A percentile compares a stretch with the other conserved stretches of the same genome.
Evolutionary conservation across 495 filamentous ascomycete genomes (phyloP).

Genomic region (Penicillium lividum): DNA sequence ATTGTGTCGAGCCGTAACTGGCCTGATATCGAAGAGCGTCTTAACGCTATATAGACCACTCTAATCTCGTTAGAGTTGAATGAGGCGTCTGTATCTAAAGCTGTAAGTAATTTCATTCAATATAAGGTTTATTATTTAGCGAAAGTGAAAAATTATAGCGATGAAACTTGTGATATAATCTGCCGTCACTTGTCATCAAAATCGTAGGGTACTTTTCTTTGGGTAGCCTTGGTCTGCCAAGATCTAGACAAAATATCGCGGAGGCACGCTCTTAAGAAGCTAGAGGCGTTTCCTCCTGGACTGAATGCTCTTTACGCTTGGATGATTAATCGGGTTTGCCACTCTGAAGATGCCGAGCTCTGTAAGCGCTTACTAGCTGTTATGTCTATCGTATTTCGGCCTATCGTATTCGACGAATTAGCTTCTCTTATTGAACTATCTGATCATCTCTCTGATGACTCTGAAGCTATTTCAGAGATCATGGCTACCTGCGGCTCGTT

Average conservation of each 20-base stretch:
- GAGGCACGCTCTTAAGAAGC: conserved; percentile 3
- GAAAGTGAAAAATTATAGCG: conserved; percentile 2
- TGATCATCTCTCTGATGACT: too few species aligned
- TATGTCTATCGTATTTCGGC: neutral
- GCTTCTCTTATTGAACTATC: conserved; percentile 1
- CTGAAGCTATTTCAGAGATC: too few species aligned
- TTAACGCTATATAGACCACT: neutral
- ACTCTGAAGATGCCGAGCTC: neutral
- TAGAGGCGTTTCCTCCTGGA: conserved; percentile 5
- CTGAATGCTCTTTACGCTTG: neutral
- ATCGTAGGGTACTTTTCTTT: neutral
- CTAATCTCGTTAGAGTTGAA: conserved; percentile 4
- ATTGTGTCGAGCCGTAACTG: conserved; percentile 6
- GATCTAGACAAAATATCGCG: neutral
- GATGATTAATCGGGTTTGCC: neutral
- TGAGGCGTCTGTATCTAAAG: neutral
- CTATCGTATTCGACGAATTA: neutral
- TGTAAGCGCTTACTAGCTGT: conserved; percentile 5
- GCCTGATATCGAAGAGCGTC: conserved; percentile 4
- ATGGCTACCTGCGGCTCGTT: too few species aligned
- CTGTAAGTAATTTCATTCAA: conserved; percentile 2
- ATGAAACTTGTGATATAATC: conserved; percentile 41
- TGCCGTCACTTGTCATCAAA: conserved; percentile 40
- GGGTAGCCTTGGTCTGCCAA: conserved; percentile 3
- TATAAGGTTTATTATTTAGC: conserved; percentile 1